phyloP scores from a whole-genome alignment of 1,284 basidiomycete species.

The Rhodotorula mucilaginosa region DNA sequence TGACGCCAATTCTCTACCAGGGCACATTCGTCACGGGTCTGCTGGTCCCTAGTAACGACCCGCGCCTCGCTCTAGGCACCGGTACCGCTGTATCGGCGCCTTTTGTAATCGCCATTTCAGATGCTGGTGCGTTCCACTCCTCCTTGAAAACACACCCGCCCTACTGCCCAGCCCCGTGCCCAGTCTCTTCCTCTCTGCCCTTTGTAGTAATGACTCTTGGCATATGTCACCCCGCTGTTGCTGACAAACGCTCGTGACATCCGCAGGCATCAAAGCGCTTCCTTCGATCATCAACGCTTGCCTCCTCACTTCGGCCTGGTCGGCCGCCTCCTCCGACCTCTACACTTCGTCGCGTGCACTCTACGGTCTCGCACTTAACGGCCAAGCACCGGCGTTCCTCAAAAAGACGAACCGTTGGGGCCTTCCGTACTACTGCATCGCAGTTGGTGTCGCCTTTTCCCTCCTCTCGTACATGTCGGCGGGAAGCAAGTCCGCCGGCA shows the following conservation, averaged over 20 bases:
- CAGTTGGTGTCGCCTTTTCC: slow-evolving; percentile 66
- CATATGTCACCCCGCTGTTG: no score
- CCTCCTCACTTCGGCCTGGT: slow-evolving; percentile 56
- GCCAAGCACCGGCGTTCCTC: slow-evolving; percentile 59
- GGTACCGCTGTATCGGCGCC: slow-evolving; percentile 42
- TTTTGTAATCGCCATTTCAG: slow-evolving; percentile 22
- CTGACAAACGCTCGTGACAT: no score
- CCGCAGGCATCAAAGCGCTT: slow-evolving; percentile 43
- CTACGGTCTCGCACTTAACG: slow-evolving; percentile 55
- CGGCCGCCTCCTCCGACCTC: slow-evolving; percentile 57
- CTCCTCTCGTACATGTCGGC: slow-evolving; percentile 64
- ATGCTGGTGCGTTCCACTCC: background rate
- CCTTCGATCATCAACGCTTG: slow-evolving; percentile 51
- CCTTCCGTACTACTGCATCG: slow-evolving; percentile 69
- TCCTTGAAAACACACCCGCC: no score
- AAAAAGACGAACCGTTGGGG: slow-evolving; percentile 65
- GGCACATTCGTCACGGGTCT: slow-evolving; percentile 44
- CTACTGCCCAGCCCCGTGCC: no score
- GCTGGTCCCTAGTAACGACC: slow-evolving; percentile 67
- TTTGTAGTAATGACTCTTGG: no score
- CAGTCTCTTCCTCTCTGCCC: no score
- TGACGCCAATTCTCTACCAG: slow-evolving; percentile 58
- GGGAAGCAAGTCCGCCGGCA: slow-evolving; percentile 25
- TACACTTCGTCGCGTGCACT: slow-evolving; percentile 58
- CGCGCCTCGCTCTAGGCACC: slow-evolving; percentile 56